Evolutionary conservation across 73 alveolate species (phyloP).

Genomic region (Blepharisma japonicum): DNA sequence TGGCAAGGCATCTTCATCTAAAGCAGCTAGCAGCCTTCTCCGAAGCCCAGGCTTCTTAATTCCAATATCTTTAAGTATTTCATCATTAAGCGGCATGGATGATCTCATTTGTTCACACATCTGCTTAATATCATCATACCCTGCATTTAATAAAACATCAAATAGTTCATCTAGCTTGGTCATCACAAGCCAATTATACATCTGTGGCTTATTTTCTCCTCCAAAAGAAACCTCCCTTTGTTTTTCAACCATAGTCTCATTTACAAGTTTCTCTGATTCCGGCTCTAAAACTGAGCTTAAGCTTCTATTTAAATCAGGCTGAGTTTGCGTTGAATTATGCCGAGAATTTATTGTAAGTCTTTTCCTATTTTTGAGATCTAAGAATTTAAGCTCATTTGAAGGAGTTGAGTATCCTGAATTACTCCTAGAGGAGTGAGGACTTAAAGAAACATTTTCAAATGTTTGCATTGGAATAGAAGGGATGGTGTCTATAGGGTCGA

Average conservation of each 20-base stretch:
- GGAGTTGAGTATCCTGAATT: neutral
- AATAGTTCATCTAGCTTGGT: neutral
- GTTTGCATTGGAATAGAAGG: neutral
- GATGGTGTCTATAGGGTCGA: constrained; percentile 12
- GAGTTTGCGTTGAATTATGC: neutral
- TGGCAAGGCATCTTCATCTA: constrained; percentile 10
- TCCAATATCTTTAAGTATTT: neutral
- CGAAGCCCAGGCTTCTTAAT: constrained; percentile 3
- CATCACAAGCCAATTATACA: constrained; percentile 10
- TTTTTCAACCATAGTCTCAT: neutral
- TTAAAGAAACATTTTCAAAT: neutral
- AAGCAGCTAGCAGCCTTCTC: neutral
- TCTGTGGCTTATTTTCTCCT: neutral
- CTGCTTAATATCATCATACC: constrained; percentile 20
- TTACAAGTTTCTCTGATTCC: constrained; percentile 11
- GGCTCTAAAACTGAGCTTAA: neutral
- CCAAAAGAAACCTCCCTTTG: neutral
- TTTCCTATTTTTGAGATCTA: constrained; percentile 1
- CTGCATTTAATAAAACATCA: neutral
- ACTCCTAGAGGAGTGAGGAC: neutral
- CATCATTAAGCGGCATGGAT: constrained; percentile 8
- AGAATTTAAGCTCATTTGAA: neutral
- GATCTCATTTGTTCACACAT: neutral
- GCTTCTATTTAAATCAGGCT: neutral
- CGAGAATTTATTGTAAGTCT: neutral